Evolutionary conservation across 1,284 basidiomycete species (phyloP).

Genomic region (Erythrobasidium hasegawianum): DNA sequence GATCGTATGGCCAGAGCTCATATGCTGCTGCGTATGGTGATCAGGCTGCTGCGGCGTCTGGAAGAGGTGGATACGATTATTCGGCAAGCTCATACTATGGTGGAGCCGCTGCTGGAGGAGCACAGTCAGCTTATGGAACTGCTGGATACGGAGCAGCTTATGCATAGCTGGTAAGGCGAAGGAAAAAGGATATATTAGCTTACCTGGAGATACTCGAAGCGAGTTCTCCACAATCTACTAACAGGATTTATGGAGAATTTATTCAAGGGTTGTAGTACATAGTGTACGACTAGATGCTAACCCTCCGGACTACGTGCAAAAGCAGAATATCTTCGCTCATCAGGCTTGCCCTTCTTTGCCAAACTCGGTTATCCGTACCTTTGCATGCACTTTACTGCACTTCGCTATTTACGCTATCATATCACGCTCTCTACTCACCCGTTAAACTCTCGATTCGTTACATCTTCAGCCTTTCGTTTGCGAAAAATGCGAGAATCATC

Average conservation of each 20-base stretch:
- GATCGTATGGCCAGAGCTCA: conserved; percentile 10
- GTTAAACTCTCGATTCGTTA: neutral
- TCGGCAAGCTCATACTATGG: neutral
- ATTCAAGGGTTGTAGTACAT: neutral
- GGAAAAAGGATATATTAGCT: neutral
- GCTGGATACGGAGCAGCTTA: neutral
- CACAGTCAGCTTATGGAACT: neutral
- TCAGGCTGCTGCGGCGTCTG: conserved; percentile 13
- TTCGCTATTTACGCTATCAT: too few species aligned
- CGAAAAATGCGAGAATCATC: conserved; percentile 5
- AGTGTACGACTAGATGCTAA: conserved; percentile 2
- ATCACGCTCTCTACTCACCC: too few species aligned
- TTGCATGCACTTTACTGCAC: too few species aligned
- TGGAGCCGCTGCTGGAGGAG: neutral
- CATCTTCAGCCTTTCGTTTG: neutral
- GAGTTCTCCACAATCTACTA: neutral
- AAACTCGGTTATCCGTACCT: too few species aligned
- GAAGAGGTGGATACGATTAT: conserved; percentile 20
- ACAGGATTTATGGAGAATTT: neutral
- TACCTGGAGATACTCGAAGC: too few species aligned
- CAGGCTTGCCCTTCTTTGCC: too few species aligned
- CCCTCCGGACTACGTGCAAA: neutral
- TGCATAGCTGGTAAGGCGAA: neutral
- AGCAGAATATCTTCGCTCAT: too few species aligned
- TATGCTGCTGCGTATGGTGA: conserved; percentile 12